Percentiles rank a stretch among this genome's conserved stretches.
These are phyloP conservation scores for Dionaea muscipula DNA, from an alignment of 179 eudicot genomes.

Conservation along the genomic window DNA sequence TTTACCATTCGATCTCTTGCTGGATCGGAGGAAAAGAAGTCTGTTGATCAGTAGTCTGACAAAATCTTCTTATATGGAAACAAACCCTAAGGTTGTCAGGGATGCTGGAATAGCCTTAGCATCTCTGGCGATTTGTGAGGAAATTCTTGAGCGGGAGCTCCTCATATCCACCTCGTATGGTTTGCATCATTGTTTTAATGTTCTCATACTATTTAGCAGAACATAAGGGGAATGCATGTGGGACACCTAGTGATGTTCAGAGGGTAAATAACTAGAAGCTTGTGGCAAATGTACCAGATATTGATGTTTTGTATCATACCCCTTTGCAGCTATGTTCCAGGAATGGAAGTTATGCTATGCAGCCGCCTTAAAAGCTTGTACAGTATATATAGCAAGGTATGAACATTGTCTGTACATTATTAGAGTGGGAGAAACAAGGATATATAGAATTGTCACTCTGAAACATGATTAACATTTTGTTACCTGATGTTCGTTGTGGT, in stretches of 20 bases:
- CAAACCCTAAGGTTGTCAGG: slow-evolving; percentile 63
- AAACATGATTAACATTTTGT: no score
- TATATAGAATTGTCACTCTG: no score
- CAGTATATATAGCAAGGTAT: slow-evolving; percentile 81
- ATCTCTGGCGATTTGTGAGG: slow-evolving; percentile 75
- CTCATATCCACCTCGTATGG: slow-evolving; percentile 89
- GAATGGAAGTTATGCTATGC: slow-evolving; percentile 86
- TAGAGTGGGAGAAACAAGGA: no score
- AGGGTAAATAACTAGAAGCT: slow-evolving; percentile 4
- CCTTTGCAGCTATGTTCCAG: slow-evolving; percentile 74
- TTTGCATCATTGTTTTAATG: slow-evolving; percentile 15
- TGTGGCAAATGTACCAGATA: slow-evolving; percentile 7
- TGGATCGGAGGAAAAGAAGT: slow-evolving; percentile 63
- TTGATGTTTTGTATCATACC: slow-evolving; percentile 13
- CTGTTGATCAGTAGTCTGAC: slow-evolving; percentile 36
- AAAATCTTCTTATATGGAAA: slow-evolving; percentile 28
- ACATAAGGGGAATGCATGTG: background rate
- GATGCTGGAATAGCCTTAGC: slow-evolving; percentile 83
- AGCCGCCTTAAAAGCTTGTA: slow-evolving; percentile 89
- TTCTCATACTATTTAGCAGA: background rate
- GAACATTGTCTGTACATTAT: background rate
- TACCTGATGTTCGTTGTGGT: no score
- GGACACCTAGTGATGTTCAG: background rate
- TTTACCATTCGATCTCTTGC: slow-evolving; percentile 70
- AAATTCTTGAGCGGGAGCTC: slow-evolving; percentile 79